Evolutionary conservation across 805 yeast species (phyloP), one percentile per base, ranked within the genome.

Genomic region (Kazachstania taianensis): DNA sequence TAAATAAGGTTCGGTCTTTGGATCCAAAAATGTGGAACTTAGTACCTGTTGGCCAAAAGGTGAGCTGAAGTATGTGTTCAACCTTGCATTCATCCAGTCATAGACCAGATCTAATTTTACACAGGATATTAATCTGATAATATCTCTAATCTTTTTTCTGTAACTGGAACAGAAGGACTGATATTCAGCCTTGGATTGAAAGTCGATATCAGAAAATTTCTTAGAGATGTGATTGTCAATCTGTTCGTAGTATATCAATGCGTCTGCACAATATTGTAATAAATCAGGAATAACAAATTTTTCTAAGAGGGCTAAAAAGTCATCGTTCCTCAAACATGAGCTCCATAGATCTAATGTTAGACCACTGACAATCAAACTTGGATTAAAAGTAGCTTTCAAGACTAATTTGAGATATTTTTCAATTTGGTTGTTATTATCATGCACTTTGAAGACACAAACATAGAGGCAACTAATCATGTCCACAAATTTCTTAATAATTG

Each of bases 331-430:
- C 35, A 94, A 62, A 45, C 89, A 75, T 2, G 89, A 74, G 41
- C 94, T 85, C 98, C 98, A 94, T 63, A 92, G 81, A 54, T 86
- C 95, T 35, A 92, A 61, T 0, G 96, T 82, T 13, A 92, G 67
- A 0, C 96, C 95, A 34, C 94, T 80, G 3, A 89, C 78, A n/a
- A 89, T 79, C 38, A 92, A 67, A 48, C 94, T 82, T 18, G 84
- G 81, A 52, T 85, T 92, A 48, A 69, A 72, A 0, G 95, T 82
- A 1, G 96, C 84, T 31, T 77, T 71, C 30, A 92, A 63, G 5
- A 92, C 85, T 16, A 92, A 68, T 38, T 72, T 70, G 43, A 86
- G 67, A 53, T 84, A 92, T 34, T 71, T 74, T 20, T 67, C 67
- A 5, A 82, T 63, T 51, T 83, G 94, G 2, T 65, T 58, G 16